Evolutionary conservation across 2,329 filamentous ascomycete genomes (phyloP).

Genomic region (Epichloe sylvatica): DNA sequence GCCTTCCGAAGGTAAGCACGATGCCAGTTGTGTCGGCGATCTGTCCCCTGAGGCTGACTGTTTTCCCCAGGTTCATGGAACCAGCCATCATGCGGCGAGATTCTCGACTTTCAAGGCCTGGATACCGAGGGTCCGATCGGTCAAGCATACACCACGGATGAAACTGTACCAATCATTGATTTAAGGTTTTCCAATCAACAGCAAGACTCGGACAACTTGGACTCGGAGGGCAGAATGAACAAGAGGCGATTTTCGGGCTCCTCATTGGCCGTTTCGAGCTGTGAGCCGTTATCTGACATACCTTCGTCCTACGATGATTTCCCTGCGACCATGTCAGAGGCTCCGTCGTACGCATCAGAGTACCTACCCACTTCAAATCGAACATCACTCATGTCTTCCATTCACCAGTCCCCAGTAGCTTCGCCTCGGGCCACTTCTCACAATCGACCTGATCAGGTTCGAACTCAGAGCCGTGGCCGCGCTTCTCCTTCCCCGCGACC

Average conservation of each 20-base stretch:
- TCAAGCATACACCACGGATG: conserved; percentile 48
- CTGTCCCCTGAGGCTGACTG: not conserved
- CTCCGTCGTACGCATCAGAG: conserved; percentile 51
- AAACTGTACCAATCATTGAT: conserved; percentile 48
- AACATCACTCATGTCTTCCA: conserved; percentile 57
- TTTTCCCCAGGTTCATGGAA: conserved; percentile 25
- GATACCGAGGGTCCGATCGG: conserved; percentile 47
- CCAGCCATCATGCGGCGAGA: conserved; percentile 43
- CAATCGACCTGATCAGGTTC: conserved; percentile 45
- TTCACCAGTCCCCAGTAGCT: conserved; percentile 56
- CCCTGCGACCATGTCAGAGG: conserved; percentile 51
- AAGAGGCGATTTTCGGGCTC: conserved; percentile 56
- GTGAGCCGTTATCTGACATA: conserved; percentile 51
- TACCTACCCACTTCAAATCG: conserved; percentile 54
- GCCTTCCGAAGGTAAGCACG: conserved; percentile 4
- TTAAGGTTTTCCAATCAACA: conserved; percentile 36
- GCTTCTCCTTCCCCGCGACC: conserved; percentile 59
- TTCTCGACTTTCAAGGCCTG: conserved; percentile 38
- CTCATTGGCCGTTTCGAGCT: conserved; percentile 59
- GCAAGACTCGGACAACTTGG: conserved; percentile 34
- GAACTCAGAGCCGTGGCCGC: conserved; percentile 52
- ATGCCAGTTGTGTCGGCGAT: not conserved
- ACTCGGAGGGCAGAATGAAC: conserved; percentile 38
- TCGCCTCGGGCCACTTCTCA: conserved; percentile 54
- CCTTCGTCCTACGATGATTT: conserved; percentile 59